These are phyloP conservation scores for Xylariaceae sp. DNA, from an alignment of 2,329 filamentous ascomycete genomes.

Conservation along the genomic window DNA sequence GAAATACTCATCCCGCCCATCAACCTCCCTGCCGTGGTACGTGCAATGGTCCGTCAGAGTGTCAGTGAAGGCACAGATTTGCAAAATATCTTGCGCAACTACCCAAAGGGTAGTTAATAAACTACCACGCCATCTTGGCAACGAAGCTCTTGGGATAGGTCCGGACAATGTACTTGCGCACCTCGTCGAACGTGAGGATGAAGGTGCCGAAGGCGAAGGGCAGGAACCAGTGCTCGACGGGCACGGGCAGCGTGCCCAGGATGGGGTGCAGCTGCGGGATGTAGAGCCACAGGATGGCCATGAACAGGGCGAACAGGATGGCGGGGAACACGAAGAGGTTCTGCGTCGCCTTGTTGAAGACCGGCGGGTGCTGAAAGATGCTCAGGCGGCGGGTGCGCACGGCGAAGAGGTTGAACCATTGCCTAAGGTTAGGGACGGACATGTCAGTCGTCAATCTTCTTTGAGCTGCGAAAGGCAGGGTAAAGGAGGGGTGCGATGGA, in stretches of 20 bases:
- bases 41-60: no score
- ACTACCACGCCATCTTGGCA: constrained; percentile 60
- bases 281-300: constrained; percentile 67
- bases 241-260: constrained; percentile 52
- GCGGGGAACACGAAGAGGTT: constrained; percentile 67
- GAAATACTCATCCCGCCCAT: no score
- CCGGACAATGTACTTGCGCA: constrained; percentile 57
- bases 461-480: background rate
- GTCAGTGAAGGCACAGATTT: no score
- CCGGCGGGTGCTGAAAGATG: constrained; percentile 67
- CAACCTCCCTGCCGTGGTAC: no score
- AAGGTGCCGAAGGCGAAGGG: constrained; percentile 64
- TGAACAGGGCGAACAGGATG: constrained; percentile 61
- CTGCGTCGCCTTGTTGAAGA: constrained; percentile 58
- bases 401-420: constrained; percentile 71
- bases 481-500: background rate
- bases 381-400: constrained; percentile 60
- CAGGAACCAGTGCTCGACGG: constrained; percentile 59
- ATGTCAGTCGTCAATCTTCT: background rate
- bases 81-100: no score
- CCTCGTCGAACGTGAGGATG: constrained; percentile 61
- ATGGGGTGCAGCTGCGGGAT: constrained; percentile 58
- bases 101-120: no score
- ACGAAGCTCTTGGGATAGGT: constrained; percentile 52
- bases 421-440: constrained; percentile 33